Evolutionary conservation across 495 filamentous ascomycete species (phyloP), one percentile per base, ranked within the genome.

Genomic region (Tuber microsphaerosporum): DNA sequence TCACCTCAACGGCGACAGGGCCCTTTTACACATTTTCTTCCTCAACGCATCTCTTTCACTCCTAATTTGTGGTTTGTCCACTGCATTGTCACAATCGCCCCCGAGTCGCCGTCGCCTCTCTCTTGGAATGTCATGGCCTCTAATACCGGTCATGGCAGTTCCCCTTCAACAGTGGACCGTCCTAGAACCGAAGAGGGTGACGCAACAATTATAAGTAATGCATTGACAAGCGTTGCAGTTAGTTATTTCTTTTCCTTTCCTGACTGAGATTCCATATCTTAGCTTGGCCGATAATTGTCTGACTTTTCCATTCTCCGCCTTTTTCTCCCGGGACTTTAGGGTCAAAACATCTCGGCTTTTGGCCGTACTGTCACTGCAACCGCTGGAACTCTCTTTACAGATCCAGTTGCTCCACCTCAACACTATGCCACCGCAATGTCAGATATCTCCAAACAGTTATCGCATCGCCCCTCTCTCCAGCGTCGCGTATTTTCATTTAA

Each of bases 291-390:
- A 79, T 79, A 73, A 73, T 76, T 76, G 71, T 56, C 19, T 45
- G 17, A 14, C 71, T 46, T 51, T 81, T 79, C 73, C 75, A 77
- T 72, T n/a, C 77, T n/a, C 75, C 12, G 70, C 42, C 68, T 0
- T n/a, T 77, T 78, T 70, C 65, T 78, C 78, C 77, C 78, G 77
- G 71, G 71, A 72, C 42, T 77, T 78, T 83, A 98, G 94, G 89
- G 93, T 69, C 90, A 93, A 81, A 92, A 94, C 78, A 85, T 99
- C 77, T 93, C 97, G 85, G 93, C 94, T 51, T 97, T 99, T 85
- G 89, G 93, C 72, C 89, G 94, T 80, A 99, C 97, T 85, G 94
- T 99, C 74, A 94, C 94, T 41, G 93, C 92, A 37, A 98, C 95
- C 26, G 96, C 95, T 61, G 91, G 90, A 82, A 93, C 96, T 82